phyloP scores from a whole-genome alignment of 345 rosid species.

The Excoecaria agallocha region DNA sequence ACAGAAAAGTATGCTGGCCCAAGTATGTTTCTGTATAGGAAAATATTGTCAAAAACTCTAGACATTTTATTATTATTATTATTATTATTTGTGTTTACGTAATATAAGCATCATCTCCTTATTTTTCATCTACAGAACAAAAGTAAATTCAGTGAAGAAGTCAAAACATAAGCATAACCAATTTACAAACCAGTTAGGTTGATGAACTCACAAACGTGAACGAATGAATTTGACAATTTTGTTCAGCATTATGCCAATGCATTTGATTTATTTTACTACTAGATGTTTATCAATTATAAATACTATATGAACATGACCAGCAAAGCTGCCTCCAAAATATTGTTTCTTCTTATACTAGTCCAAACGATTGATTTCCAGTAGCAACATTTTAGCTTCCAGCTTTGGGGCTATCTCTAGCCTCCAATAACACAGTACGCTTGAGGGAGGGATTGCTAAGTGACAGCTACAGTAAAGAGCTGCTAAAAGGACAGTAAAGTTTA shows the following conservation, averaged over 20 bases:
- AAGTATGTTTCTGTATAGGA: neutral
- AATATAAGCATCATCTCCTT: neutral
- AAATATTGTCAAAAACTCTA: neutral
- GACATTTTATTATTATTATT: neutral
- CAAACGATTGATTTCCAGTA: neutral
- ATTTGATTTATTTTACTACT: neutral
- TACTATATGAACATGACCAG: neutral
- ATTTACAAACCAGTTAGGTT: neutral
- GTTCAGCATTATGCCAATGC: neutral
- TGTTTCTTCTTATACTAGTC: neutral
- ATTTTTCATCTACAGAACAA: neutral
- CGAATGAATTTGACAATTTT: neutral
- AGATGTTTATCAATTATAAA: neutral
- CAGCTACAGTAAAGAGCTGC: neutral
- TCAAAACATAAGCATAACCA: neutral
- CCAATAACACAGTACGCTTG: neutral
- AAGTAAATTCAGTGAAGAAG: neutral
- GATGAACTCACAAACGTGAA: neutral
- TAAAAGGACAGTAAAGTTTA: neutral
- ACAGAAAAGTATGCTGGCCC: neutral
- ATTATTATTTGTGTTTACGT: neutral
- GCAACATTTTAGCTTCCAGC: neutral
- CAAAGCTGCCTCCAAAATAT: neutral
- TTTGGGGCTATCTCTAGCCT: neutral
- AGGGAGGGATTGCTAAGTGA: neutral